Percentiles rank a stretch among this genome's conserved stretches.
Conservation (phyloP, 257 asterid species). For the Solanum tarijense region DNA sequence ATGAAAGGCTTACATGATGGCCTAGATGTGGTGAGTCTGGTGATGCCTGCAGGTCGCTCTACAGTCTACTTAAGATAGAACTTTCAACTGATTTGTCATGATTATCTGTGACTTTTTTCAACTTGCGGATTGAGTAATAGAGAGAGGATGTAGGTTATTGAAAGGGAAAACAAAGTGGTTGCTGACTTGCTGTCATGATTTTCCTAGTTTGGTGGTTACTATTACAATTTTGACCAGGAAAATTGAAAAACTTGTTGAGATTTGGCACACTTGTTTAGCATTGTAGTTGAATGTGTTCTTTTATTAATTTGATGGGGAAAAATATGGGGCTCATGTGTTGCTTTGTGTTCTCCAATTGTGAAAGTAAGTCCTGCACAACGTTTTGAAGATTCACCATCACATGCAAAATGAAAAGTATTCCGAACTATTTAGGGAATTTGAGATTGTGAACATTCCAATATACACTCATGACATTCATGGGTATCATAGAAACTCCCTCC, state of each 20-base stretch:
- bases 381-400: not conserved
- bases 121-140: not conserved
- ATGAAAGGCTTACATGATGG: not conserved
- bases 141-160: not conserved
- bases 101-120: not conserved
- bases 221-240: not conserved
- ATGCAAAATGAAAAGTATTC: not conserved
- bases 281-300: not conserved
- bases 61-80: not conserved
- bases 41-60: not conserved
- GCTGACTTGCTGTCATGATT: not conserved
- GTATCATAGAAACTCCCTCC: not conserved
- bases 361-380: not conserved
- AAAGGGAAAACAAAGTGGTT: not conserved
- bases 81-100: not conserved
- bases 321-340: not conserved
- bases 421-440: not conserved
- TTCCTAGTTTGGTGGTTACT: not conserved
- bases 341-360: not conserved
- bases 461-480: not conserved
- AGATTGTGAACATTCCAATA: not conserved
- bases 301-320: not conserved
- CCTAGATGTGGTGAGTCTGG: not conserved
- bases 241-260: not conserved
- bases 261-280: not conserved